Evolutionary conservation across 139 green algal genomes (phyloP).

Genomic region (Chlorella sp.): DNA sequence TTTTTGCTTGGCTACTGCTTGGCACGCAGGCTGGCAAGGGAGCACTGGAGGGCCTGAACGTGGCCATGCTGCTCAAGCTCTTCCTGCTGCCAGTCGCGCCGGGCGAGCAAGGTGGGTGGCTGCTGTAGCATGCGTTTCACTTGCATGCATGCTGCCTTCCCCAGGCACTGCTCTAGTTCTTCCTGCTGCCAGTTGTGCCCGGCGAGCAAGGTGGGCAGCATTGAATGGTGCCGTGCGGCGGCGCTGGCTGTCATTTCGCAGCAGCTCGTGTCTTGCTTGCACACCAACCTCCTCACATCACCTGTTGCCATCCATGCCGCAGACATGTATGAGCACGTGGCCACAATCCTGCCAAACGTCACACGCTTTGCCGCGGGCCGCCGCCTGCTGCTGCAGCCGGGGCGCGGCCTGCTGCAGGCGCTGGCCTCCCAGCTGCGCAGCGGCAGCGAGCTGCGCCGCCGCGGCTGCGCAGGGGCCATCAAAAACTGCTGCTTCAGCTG

Average conservation of each 20-base stretch:
- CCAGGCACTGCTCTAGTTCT: slow-evolving; percentile 73
- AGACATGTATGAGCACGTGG: slow-evolving; percentile 77
- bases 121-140: not conserved
- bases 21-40: slow-evolving; percentile 21
- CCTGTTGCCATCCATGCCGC: not conserved
- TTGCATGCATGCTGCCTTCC: not conserved
- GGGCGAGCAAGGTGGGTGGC: not conserved
- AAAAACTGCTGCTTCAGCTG: slow-evolving; percentile 69
- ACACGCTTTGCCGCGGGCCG: slow-evolving; percentile 64
- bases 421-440: slow-evolving; percentile 61
- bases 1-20: too few species aligned
- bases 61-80: slow-evolving; percentile 72
- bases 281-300: not conserved
- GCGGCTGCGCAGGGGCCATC: slow-evolving; percentile 59
- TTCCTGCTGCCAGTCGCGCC: slow-evolving; percentile 51
- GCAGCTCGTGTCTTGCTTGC: not conserved
- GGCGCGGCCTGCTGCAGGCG: slow-evolving; percentile 67
- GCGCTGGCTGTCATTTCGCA: too few species aligned
- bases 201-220: slow-evolving; percentile 6
- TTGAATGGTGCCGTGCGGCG: too few species aligned
- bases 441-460: slow-evolving; percentile 51
- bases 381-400: slow-evolving; percentile 76
- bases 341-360: slow-evolving; percentile 77
- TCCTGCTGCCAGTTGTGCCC: slow-evolving; percentile 43
- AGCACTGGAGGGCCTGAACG: slow-evolving; percentile 65